phyloP scores from a whole-genome alignment of 1,284 basidiomycete genomes.

The Apiotrichum akiyoshidainum region DNA sequence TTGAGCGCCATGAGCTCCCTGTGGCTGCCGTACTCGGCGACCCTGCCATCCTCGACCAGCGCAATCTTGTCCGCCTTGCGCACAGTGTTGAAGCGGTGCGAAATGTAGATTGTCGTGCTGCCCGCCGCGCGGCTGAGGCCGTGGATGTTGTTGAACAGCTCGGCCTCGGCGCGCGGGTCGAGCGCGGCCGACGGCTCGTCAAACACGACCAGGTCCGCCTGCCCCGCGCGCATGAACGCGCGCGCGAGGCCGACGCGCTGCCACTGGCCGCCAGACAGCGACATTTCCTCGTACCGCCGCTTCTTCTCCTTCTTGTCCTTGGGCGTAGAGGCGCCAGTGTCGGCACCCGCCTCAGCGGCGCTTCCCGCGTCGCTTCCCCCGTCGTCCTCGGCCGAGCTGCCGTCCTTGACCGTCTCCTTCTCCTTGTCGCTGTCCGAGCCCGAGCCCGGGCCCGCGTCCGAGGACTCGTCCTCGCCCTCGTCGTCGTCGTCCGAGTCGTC shows the following conservation, averaged over 20 bases:
- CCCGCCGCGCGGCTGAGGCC: slow-evolving; percentile 27
- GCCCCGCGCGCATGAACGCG: slow-evolving; percentile 79
- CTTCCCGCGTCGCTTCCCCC: neutral
- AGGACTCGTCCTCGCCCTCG: neutral
- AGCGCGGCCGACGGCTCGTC: slow-evolving; percentile 62
- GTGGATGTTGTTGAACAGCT: slow-evolving; percentile 58
- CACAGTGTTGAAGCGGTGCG: slow-evolving; percentile 61
- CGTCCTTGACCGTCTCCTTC: neutral
- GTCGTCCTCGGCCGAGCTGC: neutral
- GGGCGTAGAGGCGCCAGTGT: neutral
- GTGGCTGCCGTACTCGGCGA: slow-evolving; percentile 76
- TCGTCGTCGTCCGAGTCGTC: neutral
- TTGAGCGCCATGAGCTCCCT: slow-evolving; percentile 60
- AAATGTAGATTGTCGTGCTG: slow-evolving; percentile 74
- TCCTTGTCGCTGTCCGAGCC: slow-evolving; percentile 5
- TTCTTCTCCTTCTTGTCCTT: neutral
- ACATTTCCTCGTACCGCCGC: neutral
- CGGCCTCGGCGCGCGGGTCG: slow-evolving; percentile 73
- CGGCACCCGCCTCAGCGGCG: neutral
- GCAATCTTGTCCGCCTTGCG: slow-evolving; percentile 57
- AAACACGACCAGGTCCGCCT: slow-evolving; percentile 72
- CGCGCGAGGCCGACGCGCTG: slow-evolving; percentile 76
- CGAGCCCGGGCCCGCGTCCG: slow-evolving; percentile 3
- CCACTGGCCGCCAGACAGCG: slow-evolving; percentile 59
- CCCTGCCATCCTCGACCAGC: slow-evolving; percentile 74